These are phyloP conservation scores for Pelargonium fulgidum DNA, from an alignment of 441 rosid genomes.

Conservation along the genomic window DNA sequence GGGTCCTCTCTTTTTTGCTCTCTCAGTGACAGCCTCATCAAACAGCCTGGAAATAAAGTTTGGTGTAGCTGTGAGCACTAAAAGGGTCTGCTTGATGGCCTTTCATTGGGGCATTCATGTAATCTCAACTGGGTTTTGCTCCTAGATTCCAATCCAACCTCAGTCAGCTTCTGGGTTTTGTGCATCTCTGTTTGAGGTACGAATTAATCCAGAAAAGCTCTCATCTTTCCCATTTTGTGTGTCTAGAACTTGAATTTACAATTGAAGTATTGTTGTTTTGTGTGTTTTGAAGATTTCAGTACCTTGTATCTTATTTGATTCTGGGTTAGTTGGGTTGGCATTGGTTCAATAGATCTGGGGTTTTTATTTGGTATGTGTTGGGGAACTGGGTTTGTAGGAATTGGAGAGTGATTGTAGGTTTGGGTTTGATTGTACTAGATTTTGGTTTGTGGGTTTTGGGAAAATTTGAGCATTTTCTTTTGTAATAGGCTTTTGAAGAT, in stretches of 20 bases:
- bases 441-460: constrained; percentile 20
- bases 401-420: constrained; percentile 11
- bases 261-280: no score
- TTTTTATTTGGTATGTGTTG: constrained; percentile 6
- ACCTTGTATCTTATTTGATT: not conserved
- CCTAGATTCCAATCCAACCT: constrained; percentile 11
- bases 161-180: constrained; percentile 16
- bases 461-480: constrained; percentile 22
- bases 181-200: constrained; percentile 30
- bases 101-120: constrained; percentile 28
- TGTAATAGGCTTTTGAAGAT: constrained; percentile 17
- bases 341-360: constrained; percentile 36
- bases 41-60: constrained; percentile 61
- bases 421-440: not conserved
- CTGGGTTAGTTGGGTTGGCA: constrained; percentile 9
- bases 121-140: constrained; percentile 25
- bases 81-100: constrained; percentile 21
- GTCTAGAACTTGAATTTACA: not conserved
- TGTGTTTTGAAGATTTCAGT: no score
- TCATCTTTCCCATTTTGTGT: constrained; percentile 11
- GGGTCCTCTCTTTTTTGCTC: constrained; percentile 24
- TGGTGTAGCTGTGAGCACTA: constrained; percentile 27
- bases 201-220: constrained; percentile 14
- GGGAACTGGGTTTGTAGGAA: constrained; percentile 11
- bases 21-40: constrained; percentile 43